A percentile compares a stretch with the other conserved stretches of the same genome.
phyloP scores from a whole-genome alignment of 2,329 filamentous ascomycete species.

The Pyricularia sp. region DNA sequence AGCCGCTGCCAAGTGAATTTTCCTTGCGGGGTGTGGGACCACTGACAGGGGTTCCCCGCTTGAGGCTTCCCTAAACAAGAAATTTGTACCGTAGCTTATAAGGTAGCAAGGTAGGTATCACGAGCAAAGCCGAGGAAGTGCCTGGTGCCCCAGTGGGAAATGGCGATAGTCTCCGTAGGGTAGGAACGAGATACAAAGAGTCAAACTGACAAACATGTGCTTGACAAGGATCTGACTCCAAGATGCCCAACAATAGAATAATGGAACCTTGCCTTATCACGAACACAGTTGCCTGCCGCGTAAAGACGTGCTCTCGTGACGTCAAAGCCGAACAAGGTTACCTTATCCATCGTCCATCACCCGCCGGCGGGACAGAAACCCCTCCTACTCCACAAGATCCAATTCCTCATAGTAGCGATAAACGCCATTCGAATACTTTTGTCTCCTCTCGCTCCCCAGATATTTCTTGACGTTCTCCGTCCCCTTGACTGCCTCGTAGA shows the following conservation, averaged over 20 bases:
- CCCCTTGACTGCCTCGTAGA: constrained; percentile 54
- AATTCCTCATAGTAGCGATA: constrained; percentile 68
- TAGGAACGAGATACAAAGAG: not conserved
- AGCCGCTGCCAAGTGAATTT: not conserved
- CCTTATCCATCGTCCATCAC: too few relatives aligned
- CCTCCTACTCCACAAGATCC: constrained; percentile 34
- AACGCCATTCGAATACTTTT: constrained; percentile 54
- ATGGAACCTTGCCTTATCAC: too few relatives aligned
- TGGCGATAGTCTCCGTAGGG: not conserved
- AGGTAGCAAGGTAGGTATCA: not conserved
- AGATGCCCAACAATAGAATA: too few relatives aligned
- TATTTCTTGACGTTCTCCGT: constrained; percentile 59
- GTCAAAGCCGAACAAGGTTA: too few relatives aligned
- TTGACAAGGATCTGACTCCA: too few relatives aligned
- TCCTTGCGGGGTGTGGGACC: not conserved
- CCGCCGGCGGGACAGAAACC: too few relatives aligned
- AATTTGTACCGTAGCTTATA: not conserved
- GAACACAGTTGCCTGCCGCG: not conserved
- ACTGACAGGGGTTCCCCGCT: not conserved
- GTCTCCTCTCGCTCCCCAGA: constrained; percentile 53
- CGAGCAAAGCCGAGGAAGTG: not conserved
- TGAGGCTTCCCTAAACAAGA: not conserved
- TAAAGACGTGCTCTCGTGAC: not conserved
- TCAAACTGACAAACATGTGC: too few relatives aligned
- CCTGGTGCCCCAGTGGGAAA: too few relatives aligned